These are phyloP conservation scores for Botrytis fabae DNA, from an alignment of 2,329 filamentous ascomycete species.

Conservation along the genomic window DNA sequence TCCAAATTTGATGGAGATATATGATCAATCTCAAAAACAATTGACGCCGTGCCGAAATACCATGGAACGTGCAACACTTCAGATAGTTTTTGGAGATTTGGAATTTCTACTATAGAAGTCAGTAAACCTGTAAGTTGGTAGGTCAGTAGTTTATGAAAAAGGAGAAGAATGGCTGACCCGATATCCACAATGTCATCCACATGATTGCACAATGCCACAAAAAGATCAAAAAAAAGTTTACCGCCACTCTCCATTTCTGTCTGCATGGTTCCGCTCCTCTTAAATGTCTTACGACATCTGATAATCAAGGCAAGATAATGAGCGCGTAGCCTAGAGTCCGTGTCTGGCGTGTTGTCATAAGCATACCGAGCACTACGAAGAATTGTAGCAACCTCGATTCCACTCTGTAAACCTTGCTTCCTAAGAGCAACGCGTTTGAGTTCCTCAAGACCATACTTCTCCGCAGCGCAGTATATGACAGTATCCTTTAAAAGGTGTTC, in stretches of 20 bases:
- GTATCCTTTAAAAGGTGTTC: slow-evolving; percentile 87
- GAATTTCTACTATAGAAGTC: slow-evolving; percentile 46
- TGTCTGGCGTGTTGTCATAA: slow-evolving; percentile 92
- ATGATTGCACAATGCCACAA: slow-evolving; percentile 97
- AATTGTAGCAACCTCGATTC: slow-evolving; percentile 89
- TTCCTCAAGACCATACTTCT: slow-evolving; percentile 87
- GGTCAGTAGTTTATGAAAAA: slow-evolving; percentile 28
- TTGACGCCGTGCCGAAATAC: slow-evolving; percentile 39
- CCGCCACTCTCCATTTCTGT: slow-evolving; percentile 94
- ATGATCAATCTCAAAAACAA: slow-evolving; percentile 40
- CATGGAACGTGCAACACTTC: slow-evolving; percentile 38
- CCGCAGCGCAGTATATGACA: slow-evolving; percentile 89
- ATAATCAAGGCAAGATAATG: slow-evolving; percentile 98
- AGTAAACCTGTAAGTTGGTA: slow-evolving; percentile 28
- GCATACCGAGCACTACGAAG: slow-evolving; percentile 91
- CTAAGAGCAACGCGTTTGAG: slow-evolving; percentile 87
- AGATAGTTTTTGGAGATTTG: slow-evolving; percentile 55
- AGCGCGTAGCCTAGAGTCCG: slow-evolving; percentile 87
- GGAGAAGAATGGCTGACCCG: slow-evolving; percentile 45
- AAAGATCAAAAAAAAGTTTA: slow-evolving; percentile 95
- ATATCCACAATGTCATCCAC: slow-evolving; percentile 93
- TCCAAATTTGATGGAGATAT: slow-evolving; percentile 43
- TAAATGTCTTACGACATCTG: slow-evolving; percentile 95
- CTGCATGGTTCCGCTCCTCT: slow-evolving; percentile 98
- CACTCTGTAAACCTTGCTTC: slow-evolving; percentile 88